These are phyloP conservation scores for Aphanomyces stellatus DNA, from an alignment of 352 stramenopile species.

Conservation along the genomic window DNA sequence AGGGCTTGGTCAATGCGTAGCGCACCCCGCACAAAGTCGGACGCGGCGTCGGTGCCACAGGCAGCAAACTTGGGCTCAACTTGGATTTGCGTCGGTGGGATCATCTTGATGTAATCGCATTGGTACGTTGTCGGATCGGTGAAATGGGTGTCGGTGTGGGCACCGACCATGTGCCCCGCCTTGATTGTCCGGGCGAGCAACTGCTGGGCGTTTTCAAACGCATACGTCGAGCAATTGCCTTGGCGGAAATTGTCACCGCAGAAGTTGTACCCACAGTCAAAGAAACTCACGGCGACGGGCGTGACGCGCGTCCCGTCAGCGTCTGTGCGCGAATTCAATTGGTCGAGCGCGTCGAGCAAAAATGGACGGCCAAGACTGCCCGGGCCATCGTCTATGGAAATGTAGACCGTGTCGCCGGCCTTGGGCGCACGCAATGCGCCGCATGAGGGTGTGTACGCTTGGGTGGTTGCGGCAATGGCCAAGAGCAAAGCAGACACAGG, in stretches of 20 bases:
- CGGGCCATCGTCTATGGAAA: slow-evolving; percentile 15
- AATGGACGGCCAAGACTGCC: neutral
- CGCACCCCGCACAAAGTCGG: slow-evolving; percentile 13
- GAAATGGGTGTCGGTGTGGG: slow-evolving; percentile 12
- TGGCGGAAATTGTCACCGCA: neutral
- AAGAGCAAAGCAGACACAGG: too few relatives aligned
- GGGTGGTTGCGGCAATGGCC: too few relatives aligned
- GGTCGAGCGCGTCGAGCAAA: neutral
- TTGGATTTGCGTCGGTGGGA: neutral
- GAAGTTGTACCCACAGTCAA: slow-evolving; percentile 17
- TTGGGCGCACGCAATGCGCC: too few relatives aligned
- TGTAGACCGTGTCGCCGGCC: neutral
- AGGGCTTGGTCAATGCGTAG: slow-evolving; percentile 2
- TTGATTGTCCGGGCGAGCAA: slow-evolving; percentile 13
- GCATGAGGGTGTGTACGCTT: too few relatives aligned
- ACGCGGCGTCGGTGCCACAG: neutral
- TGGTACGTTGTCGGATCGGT: neutral
- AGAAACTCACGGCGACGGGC: neutral
- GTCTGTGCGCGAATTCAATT: slow-evolving; percentile 6
- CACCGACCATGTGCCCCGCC: slow-evolving; percentile 1
- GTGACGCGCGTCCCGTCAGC: neutral
- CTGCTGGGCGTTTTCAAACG: neutral
- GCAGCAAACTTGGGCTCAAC: neutral
- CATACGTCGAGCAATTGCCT: neutral
- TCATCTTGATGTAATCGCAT: slow-evolving; percentile 12